Evolutionary conservation across 805 yeast species (phyloP).

Genomic region (Zygosaccharomyces rouxii): DNA sequence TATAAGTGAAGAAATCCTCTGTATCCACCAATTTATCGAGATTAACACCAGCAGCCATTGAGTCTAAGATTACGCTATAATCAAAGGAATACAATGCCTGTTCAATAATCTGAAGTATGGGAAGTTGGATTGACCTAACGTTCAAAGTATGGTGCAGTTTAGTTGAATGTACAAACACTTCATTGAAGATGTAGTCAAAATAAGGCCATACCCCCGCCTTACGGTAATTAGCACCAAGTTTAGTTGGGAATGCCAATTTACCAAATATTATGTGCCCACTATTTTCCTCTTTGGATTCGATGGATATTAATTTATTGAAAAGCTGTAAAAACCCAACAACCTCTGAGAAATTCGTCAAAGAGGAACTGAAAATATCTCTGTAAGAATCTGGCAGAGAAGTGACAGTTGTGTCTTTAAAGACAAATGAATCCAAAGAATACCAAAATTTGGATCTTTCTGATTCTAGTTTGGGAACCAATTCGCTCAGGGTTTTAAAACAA

Average conservation of each 20-base stretch:
- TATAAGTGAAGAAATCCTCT: constrained; percentile 43
- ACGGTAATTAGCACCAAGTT: constrained; percentile 58
- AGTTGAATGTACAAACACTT: constrained; percentile 55
- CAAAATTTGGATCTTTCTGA: constrained; percentile 51
- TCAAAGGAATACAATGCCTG: constrained; percentile 48
- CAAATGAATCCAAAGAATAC: constrained; percentile 67
- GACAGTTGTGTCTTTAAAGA: constrained; percentile 40
- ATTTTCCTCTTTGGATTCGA: constrained; percentile 30
- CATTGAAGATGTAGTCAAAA: constrained; percentile 63
- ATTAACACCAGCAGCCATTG: constrained; percentile 49
- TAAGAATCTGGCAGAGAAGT: constrained; percentile 34
- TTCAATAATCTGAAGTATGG: constrained; percentile 50
- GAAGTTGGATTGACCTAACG: constrained; percentile 45
- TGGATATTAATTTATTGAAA: constrained; percentile 39
- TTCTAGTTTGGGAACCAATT: constrained; percentile 48
- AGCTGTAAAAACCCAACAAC: constrained; percentile 59
- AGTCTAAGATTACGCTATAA: constrained; percentile 47
- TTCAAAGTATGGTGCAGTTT: constrained; percentile 32
- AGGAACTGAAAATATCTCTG: constrained; percentile 41
- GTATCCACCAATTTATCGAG: constrained; percentile 46
- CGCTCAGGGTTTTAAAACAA: constrained; percentile 50
- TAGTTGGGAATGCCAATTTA: constrained; percentile 54
- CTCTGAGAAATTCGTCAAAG: constrained; percentile 51
- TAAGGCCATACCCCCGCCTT: constrained; percentile 75
- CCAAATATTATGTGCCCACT: constrained; percentile 36